Percentiles rank a stretch among this genome's conserved stretches.
Conservation (phyloP, 495 filamentous ascomycete species). For the Xylaria scruposa region DNA sequence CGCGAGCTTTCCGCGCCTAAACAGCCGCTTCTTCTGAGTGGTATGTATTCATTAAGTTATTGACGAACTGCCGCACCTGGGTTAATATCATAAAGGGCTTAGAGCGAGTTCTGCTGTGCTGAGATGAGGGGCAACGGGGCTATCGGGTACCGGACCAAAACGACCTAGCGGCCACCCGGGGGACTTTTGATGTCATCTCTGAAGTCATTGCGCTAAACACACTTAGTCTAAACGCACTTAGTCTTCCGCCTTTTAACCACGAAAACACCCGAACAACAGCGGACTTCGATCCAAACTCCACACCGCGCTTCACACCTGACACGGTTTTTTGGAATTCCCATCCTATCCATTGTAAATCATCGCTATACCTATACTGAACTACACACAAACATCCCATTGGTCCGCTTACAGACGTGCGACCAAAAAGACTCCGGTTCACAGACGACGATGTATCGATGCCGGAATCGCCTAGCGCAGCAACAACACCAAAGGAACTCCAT, state of each 20-base stretch:
- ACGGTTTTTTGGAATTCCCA: slow-evolving; percentile 22
- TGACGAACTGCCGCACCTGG: background rate
- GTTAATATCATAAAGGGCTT: slow-evolving; percentile 13
- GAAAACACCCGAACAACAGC: background rate
- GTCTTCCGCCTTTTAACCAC: background rate
- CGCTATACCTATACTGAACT: slow-evolving; percentile 9
- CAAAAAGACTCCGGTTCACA: background rate
- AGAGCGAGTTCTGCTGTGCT: background rate
- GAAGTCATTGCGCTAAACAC: background rate
- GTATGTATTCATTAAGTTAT: background rate
- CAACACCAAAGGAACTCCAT: background rate
- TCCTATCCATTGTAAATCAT: slow-evolving; percentile 20
- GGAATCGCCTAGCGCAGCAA: background rate
- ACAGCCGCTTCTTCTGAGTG: background rate
- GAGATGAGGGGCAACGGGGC: slow-evolving; percentile 1
- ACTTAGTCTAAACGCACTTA: background rate
- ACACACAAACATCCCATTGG: background rate
- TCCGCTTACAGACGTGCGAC: background rate
- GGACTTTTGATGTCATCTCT: slow-evolving; percentile 20
- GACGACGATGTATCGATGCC: background rate
- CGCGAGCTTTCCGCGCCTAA: background rate
- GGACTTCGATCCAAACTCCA: background rate
- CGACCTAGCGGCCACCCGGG: slow-evolving; percentile 7
- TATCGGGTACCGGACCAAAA: slow-evolving; percentile 12
- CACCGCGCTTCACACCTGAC: slow-evolving; percentile 7